These are phyloP conservation scores for Bipolaris sorokiniana DNA, from an alignment of 2,329 filamentous ascomycete species.

Conservation along the genomic window DNA sequence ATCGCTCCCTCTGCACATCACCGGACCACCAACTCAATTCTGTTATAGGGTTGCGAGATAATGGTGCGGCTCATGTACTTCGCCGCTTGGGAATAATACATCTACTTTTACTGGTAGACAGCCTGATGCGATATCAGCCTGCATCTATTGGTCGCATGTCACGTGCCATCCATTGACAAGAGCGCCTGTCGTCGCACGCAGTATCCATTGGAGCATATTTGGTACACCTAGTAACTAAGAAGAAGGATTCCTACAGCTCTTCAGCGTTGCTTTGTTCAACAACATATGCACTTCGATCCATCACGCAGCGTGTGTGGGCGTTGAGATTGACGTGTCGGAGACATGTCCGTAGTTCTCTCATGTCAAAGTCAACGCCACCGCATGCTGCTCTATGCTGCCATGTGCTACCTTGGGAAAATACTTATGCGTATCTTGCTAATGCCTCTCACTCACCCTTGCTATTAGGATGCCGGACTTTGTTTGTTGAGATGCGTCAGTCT, in stretches of 20 bases:
- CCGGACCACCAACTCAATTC: conserved; percentile 6
- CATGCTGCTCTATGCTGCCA: not conserved
- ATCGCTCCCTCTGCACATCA: not conserved
- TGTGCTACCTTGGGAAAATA: not conserved
- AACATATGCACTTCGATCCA: not conserved
- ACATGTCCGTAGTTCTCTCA: not conserved
- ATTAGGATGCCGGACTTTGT: conserved; percentile 1
- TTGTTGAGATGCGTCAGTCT: conserved; percentile 23
- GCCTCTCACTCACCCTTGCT: conserved; percentile 8
- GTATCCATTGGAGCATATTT: not conserved
- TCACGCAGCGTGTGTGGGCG: not conserved
- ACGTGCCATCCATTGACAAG: not conserved
- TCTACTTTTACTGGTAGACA: no score
- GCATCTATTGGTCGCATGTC: not conserved
- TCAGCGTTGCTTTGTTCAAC: not conserved
- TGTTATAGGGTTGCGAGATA: not conserved
- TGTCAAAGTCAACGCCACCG: not conserved
- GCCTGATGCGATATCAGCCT: not conserved
- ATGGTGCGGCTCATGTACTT: not conserved
- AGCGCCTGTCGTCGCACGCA: not conserved
- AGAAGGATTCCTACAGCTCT: not conserved
- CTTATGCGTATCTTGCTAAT: conserved; percentile 11
- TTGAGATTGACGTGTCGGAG: not conserved
- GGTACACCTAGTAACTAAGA: not conserved
- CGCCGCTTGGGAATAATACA: no score